Percentiles rank a stretch among this genome's conserved stretches.
These are phyloP conservation scores for Monosporozyma solicola DNA, from an alignment of 805 yeast genomes.

Conservation along the genomic window DNA sequence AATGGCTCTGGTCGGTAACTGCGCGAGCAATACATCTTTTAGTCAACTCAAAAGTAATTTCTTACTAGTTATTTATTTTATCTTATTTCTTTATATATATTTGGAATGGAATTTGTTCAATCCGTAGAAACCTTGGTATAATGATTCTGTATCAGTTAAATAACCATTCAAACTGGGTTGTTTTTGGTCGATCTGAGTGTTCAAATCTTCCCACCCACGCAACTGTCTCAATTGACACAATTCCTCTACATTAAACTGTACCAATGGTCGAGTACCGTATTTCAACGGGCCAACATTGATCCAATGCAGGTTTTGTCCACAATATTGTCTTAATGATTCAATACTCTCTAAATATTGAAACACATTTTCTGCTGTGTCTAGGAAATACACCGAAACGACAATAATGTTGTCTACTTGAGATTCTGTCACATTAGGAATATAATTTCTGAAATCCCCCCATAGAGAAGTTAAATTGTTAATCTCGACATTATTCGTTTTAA, in stretches of 20 bases:
- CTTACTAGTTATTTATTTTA: not conserved
- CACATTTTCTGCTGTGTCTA: conserved; percentile 87
- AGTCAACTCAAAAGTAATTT: not conserved
- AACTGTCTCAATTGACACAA: conserved; percentile 40
- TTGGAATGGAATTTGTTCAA: conserved; percentile 35
- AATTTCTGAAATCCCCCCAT: conserved; percentile 58
- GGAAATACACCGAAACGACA: conserved; percentile 63
- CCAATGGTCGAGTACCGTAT: conserved; percentile 77
- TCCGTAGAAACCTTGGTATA: conserved; percentile 77
- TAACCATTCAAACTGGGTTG: conserved; percentile 42
- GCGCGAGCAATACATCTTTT: conserved; percentile 23
- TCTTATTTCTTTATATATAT: not conserved
- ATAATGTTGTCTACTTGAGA: conserved; percentile 39
- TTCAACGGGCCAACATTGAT: conserved; percentile 87
- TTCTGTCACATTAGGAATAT: conserved; percentile 26
- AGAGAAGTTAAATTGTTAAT: conserved; percentile 35
- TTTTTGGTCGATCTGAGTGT: conserved; percentile 20
- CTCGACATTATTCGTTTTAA: conserved; percentile 13
- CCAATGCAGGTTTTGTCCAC: conserved; percentile 55
- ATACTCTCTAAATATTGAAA: conserved; percentile 67
- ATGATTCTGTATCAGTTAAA: conserved; percentile 52
- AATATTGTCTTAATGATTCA: conserved; percentile 33
- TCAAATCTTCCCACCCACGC: conserved; percentile 55
- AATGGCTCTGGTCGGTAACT: conserved; percentile 28
- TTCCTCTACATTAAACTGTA: conserved; percentile 70